Evolutionary conservation across 225 moss, liverwort and hornwort species (phyloP), one percentile per base, ranked within the genome.

Genomic region (Straminergon stramineum): DNA sequence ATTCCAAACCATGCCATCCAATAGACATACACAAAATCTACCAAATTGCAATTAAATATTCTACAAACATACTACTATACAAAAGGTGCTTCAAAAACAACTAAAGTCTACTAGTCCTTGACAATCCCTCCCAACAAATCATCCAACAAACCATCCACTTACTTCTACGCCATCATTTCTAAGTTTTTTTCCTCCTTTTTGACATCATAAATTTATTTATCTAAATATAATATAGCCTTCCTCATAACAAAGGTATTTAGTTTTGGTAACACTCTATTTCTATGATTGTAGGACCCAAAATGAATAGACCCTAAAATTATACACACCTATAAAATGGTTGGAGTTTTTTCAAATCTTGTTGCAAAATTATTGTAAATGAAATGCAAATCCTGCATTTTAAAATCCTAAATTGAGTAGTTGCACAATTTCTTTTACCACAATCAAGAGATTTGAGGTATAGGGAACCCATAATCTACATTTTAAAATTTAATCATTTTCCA

Each of bases 301-400:
- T 43, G 45, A 43, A 74, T 2, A 74, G 9, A 6, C 3, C 6
- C 4, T 18, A n/a, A 11, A 30, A 30, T 74, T 45, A 17, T 11
- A 45, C 75, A 17, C 30, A 48, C 17, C 11, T 7, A 18, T 74
- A 30, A 74, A 74, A 74, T 74, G 45, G 11, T 11, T 74, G 27
- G 9, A 74, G 11, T 45, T 74, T 74, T 10, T 74, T 45, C 3
- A 30, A 45, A 17, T 18, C 48, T 75, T 75, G 1, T 30, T 75
- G 4, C 4, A 18, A 0, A 0, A 69, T 27, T 30, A 6, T 75
- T 0, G 0, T 75, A 4, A 48, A 31, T 48, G 11, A 1, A 75
- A 48, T 27, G 18, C 7, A 51, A 75, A 19, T 51, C 4, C 31
- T 48, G 17, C 75, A 48, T 48, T 75, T 31, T 0, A 4, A 12